Percentiles rank a stretch among this genome's conserved stretches.
phyloP scores from a whole-genome alignment of 495 filamentous ascomycete genomes.

The Cercophora sp. region DNA sequence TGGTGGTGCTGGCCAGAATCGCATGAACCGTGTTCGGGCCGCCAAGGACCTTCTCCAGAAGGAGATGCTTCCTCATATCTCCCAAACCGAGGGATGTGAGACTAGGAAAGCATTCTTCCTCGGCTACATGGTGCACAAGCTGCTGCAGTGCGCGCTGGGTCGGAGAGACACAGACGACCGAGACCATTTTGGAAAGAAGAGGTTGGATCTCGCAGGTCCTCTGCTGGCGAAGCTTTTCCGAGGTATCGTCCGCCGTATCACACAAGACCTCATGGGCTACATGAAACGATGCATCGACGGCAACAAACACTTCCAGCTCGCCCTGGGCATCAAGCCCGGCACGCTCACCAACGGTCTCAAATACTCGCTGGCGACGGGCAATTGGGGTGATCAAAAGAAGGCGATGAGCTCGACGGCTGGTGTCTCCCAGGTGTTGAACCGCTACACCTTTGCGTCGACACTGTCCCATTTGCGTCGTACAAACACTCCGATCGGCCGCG shows the following conservation, averaged over 20 bases:
- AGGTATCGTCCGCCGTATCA: conserved; percentile 77
- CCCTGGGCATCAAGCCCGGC: conserved; percentile 82
- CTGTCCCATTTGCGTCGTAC: conserved; percentile 94
- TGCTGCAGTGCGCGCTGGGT: conserved; percentile 87
- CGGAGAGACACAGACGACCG: conserved; percentile 91
- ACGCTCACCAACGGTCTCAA: conserved; percentile 91
- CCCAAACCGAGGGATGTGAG: conserved; percentile 92
- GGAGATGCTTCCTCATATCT: conserved; percentile 94
- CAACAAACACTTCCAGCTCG: conserved; percentile 80
- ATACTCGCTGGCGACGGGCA: conserved; percentile 96
- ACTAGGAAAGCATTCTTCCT: conserved; percentile 97
- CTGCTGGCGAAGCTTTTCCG: conserved; percentile 91
- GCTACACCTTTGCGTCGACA: conserved; percentile 95
- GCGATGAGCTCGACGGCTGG: conserved; percentile 88
- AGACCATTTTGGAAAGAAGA: conserved; percentile 99
- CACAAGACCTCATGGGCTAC: conserved; percentile 82
- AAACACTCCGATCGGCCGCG: conserved; percentile 94
- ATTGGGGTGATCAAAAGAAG: conserved; percentile 99
- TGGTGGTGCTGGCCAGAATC: conserved; percentile 61
- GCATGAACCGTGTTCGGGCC: conserved; percentile 83
- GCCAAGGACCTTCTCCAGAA: conserved; percentile 94
- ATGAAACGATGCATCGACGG: conserved; percentile 88
- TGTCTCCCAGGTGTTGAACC: conserved; percentile 96
- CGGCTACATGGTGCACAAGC: conserved; percentile 95
- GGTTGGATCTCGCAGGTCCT: conserved; percentile 91